Conservation (phyloP, 441 rosid genomes). For the Pelargonium cotyledonis region DNA sequence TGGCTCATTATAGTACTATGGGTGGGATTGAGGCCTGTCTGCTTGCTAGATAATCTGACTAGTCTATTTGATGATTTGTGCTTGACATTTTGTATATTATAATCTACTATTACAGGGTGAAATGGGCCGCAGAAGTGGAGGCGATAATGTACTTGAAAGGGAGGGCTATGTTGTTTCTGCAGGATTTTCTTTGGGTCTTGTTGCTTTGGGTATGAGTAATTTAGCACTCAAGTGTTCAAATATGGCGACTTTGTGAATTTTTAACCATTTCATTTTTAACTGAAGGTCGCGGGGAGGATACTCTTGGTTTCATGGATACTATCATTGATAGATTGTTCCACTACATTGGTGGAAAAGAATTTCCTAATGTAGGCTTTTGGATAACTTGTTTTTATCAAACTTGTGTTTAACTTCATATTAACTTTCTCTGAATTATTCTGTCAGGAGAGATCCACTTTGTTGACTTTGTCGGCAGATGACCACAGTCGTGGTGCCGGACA, state of each 20-base stretch:
- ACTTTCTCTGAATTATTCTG: constrained; percentile 21
- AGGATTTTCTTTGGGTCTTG: constrained; percentile 94
- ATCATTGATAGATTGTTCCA: constrained; percentile 73
- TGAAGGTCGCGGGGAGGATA: constrained; percentile 87
- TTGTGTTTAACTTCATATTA: constrained; percentile 14
- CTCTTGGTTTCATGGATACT: constrained; percentile 66
- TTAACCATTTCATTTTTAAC: constrained; percentile 25
- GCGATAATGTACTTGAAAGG: constrained; percentile 98
- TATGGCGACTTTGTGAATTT: constrained; percentile 6
- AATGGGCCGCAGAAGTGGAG: constrained; percentile 95
- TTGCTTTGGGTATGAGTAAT: constrained; percentile 68
- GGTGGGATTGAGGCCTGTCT: background rate
- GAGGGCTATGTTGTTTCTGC: constrained; percentile 99
- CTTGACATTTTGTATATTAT: constrained; percentile 22
- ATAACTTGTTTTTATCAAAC: constrained; percentile 17
- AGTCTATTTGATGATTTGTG: constrained; percentile 18
- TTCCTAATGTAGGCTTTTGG: constrained; percentile 43
- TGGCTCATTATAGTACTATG: constrained; percentile 9
- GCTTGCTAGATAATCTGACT: background rate
- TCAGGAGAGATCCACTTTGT: constrained; percentile 68
- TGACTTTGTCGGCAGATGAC: constrained; percentile 53
- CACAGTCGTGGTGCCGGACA: constrained; percentile 60
- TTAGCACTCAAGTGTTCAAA: constrained; percentile 7
- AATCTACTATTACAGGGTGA: constrained; percentile 53
- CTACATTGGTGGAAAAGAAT: constrained; percentile 89